Conservation (phyloP, 73 alveolate genomes). For the Urostyla sp. region DNA sequence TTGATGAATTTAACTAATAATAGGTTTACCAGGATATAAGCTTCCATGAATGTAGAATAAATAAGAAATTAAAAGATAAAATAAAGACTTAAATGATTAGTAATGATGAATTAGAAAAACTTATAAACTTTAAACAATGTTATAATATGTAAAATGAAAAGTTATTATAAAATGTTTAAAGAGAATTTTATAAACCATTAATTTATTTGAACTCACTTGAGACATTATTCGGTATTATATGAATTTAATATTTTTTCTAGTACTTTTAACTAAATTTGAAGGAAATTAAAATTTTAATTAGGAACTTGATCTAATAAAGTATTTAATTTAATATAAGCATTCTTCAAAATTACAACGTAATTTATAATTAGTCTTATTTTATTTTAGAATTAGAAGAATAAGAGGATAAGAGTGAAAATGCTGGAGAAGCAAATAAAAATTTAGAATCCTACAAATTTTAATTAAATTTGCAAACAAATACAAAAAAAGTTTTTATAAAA, state of each 20-base stretch:
- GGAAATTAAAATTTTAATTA: no score
- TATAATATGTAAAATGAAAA: constrained; percentile 2
- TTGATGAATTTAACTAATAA: not conserved
- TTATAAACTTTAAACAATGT: constrained; percentile 12
- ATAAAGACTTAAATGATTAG: not conserved
- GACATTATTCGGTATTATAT: no score
- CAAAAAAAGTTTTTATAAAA: constrained; percentile 5
- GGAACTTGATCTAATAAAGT: not conserved
- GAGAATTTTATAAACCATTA: not conserved
- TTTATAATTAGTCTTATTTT: no score
- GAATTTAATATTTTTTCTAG: no score
- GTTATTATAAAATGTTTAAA: not conserved
- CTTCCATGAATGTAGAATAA: constrained; percentile 4
- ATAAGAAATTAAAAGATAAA: not conserved
- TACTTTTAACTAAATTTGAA: no score
- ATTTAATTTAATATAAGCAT: not conserved
- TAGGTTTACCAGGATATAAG: not conserved
- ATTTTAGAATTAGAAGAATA: no score
- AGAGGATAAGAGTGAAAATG: no score
- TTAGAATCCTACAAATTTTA: no score
- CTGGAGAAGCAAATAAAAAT: no score
- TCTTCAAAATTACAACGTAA: no score
- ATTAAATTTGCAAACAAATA: no score
- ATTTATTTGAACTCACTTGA: constrained; percentile 4
- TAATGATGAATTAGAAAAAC: constrained; percentile 25